Percentiles rank a stretch among this genome's conserved stretches.
These are phyloP conservation scores for Ammopiptanthus mongolicus DNA, from an alignment of 306 rosid species.

Conservation along the genomic window DNA sequence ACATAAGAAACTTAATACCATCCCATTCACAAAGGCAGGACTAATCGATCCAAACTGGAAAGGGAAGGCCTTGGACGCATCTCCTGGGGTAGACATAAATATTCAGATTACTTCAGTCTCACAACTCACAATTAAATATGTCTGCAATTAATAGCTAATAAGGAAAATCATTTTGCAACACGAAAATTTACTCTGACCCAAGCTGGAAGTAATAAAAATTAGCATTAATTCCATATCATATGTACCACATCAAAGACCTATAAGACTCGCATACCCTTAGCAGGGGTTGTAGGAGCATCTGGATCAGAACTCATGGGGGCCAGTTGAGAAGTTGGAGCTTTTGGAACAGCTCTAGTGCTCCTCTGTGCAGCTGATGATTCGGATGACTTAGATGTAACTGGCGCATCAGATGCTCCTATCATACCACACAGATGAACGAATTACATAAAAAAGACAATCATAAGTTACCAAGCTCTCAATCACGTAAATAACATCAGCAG, in stretches of 20 bases:
- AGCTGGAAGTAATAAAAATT: neutral
- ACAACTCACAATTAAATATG: neutral
- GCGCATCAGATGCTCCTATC: conserved; percentile 54
- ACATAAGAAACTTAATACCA: conserved; percentile 50
- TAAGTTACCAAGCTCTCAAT: conserved; percentile 14
- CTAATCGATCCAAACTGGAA: conserved; percentile 86
- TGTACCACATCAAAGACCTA: neutral
- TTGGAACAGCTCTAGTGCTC: conserved; percentile 54
- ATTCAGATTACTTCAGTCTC: conserved; percentile 20
- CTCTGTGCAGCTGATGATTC: conserved; percentile 52
- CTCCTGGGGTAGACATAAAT: conserved; percentile 45
- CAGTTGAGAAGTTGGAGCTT: conserved; percentile 64
- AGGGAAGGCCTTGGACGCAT: conserved; percentile 54
- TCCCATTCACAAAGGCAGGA: conserved; percentile 66
- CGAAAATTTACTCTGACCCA: neutral
- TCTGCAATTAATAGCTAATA: neutral
- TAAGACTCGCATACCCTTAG: conserved; percentile 48
- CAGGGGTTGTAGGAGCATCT: conserved; percentile 39
- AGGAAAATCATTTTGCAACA: neutral
- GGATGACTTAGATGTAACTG: conserved; percentile 43
- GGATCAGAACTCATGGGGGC: conserved; percentile 47
- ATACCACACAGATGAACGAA: conserved; percentile 10
- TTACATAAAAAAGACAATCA: neutral
- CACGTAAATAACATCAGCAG: neutral
- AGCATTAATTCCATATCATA: neutral